These are phyloP conservation scores for Suillus fuscotomentosus DNA, from an alignment of 768 basidiomycete species.

Conservation along the genomic window DNA sequence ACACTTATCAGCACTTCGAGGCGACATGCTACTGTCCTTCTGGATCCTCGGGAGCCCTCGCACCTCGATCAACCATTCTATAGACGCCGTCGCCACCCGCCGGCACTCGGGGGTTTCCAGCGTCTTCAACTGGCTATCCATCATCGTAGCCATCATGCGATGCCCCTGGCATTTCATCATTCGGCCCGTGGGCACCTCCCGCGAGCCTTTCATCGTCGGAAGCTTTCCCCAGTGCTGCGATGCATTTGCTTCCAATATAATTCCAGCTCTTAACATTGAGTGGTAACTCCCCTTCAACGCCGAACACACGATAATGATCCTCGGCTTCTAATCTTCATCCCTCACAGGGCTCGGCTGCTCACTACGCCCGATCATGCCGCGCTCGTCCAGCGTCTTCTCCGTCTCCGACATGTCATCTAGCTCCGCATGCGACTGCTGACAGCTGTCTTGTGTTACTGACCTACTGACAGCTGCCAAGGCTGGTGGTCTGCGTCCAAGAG, in stretches of 20 bases:
- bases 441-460: slow-evolving; percentile 45
- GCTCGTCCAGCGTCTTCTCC: slow-evolving; percentile 6
- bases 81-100: slow-evolving; percentile 57
- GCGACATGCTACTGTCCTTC: not conserved
- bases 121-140: slow-evolving; percentile 72
- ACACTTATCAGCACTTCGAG: not conserved
- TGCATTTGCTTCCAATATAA: slow-evolving; percentile 13
- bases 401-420: slow-evolving; percentile 9
- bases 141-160: slow-evolving; percentile 81
- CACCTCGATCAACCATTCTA: slow-evolving; percentile 49
- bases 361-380: slow-evolving; percentile 9
- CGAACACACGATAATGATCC: slow-evolving; percentile 83
- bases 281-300: slow-evolving; percentile 81
- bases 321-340: slow-evolving; percentile 23
- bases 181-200: slow-evolving; percentile 55
- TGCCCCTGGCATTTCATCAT: slow-evolving; percentile 67
- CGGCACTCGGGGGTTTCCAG: slow-evolving; percentile 54
- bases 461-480: slow-evolving; percentile 67
- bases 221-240: slow-evolving; percentile 30
- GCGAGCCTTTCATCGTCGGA: slow-evolving; percentile 63
- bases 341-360: slow-evolving; percentile 5
- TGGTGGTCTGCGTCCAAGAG: slow-evolving; percentile 79
- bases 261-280: slow-evolving; percentile 63
- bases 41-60: slow-evolving; percentile 13
- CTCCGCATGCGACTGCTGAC: slow-evolving; percentile 30